Evolutionary conservation across 441 rosid species (phyloP).

Genomic region (Pelargonium australe): DNA sequence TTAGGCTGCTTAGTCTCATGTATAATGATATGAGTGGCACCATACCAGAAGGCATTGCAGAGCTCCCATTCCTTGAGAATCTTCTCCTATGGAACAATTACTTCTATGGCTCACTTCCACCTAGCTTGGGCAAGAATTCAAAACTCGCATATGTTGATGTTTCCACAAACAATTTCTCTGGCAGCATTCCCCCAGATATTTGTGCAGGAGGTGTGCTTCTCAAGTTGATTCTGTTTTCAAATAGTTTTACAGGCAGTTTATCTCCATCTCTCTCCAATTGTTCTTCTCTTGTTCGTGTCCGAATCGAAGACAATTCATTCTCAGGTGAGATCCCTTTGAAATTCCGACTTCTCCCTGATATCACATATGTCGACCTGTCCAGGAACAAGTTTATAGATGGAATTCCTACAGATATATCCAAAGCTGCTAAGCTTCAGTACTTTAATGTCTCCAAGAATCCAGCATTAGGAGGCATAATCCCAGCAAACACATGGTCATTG

Average conservation of each 20-base stretch:
- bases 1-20: constrained; percentile 70
- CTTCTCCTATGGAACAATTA: constrained; percentile 81
- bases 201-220: constrained; percentile 61
- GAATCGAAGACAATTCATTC: constrained; percentile 78
- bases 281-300: constrained; percentile 70
- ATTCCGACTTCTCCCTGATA: constrained; percentile 50
- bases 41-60: constrained; percentile 57
- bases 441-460: constrained; percentile 69
- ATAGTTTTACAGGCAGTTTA: constrained; percentile 57
- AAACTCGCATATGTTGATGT: constrained; percentile 83
- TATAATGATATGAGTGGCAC: constrained; percentile 79
- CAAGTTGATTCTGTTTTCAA: constrained; percentile 80
- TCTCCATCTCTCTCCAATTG: constrained; percentile 64
- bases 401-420: constrained; percentile 50
- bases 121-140: constrained; percentile 58
- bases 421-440: constrained; percentile 57
- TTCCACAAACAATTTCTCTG: constrained; percentile 69
- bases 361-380: constrained; percentile 71
- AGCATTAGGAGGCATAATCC: constrained; percentile 55
- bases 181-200: constrained; percentile 63
- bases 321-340: constrained; percentile 69
- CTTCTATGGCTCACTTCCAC: constrained; percentile 76
- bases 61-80: constrained; percentile 75
- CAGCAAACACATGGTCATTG: constrained; percentile 51
- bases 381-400: constrained; percentile 70